These are phyloP conservation scores for rapeseed (Brassica napus) DNA, from an alignment of 345 rosid species.

Conservation along the genomic window DNA sequence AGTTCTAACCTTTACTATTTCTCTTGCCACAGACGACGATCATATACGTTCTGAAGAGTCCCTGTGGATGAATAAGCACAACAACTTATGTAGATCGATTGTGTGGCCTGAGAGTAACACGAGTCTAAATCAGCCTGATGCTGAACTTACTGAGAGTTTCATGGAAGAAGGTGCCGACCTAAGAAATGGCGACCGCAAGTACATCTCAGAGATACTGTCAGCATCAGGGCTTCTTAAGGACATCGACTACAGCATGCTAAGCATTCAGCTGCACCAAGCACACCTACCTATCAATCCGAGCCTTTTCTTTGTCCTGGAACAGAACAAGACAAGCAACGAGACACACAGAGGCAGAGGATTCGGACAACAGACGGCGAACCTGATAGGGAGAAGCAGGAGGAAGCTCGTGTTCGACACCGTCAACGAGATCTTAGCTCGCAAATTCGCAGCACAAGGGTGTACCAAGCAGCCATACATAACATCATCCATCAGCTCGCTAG, in stretches of 20 bases:
- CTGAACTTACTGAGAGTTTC: slow-evolving; percentile 30
- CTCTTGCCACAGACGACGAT: slow-evolving; percentile 54
- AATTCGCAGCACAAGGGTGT: slow-evolving; percentile 42
- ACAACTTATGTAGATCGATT: slow-evolving; percentile 37
- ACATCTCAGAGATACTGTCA: slow-evolving; percentile 58
- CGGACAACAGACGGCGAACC: slow-evolving; percentile 34
- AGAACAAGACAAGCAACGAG: slow-evolving; percentile 43
- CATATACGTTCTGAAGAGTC: slow-evolving; percentile 45
- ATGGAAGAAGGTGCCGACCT: slow-evolving; percentile 35
- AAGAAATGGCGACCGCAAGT: slow-evolving; percentile 55
- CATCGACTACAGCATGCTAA: slow-evolving; percentile 46
- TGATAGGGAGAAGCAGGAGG: slow-evolving; percentile 50
- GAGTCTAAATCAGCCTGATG: slow-evolving; percentile 36
- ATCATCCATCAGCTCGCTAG: slow-evolving; percentile 31
- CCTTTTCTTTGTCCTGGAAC: slow-evolving; percentile 65
- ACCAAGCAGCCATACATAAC: slow-evolving; percentile 39
- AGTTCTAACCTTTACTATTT: slow-evolving; percentile 28
- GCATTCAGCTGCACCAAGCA: slow-evolving; percentile 52
- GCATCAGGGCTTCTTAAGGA: slow-evolving; percentile 65
- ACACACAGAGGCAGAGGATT: slow-evolving; percentile 33
- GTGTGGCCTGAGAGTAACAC: slow-evolving; percentile 43
- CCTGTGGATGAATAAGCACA: slow-evolving; percentile 43
- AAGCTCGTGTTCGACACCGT: slow-evolving; percentile 72
- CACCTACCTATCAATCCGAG: slow-evolving; percentile 58
- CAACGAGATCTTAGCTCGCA: slow-evolving; percentile 62